Base-by-base conservation (phyloP, 2,329 filamentous ascomycete genomes). In the Huntiella savannae region DNA sequence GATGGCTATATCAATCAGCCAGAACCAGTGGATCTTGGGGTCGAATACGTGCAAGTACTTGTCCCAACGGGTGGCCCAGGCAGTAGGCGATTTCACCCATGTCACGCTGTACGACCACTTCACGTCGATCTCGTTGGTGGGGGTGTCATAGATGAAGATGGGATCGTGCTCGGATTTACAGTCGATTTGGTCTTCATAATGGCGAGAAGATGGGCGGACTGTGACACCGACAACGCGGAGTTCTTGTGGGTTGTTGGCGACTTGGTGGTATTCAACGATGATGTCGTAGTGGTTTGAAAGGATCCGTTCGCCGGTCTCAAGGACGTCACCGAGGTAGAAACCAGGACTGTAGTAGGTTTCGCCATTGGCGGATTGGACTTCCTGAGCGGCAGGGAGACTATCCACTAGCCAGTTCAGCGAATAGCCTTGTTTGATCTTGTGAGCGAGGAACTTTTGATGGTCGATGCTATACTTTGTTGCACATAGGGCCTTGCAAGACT, bases 11-110 rank as follows among this genome's bases (percentile, higher is more conserved):
- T 94, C 94, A 63, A 96, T 82, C 43, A 98, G 76, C 50, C 87
- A 95, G 67, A 96, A 94, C 91, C 91, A 98, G 62, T 98, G 91
- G 55, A 98, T 96, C 68, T 91, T 92, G 45, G 91, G 87, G 60
- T 96, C 87, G 58, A 87, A 92, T 28, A 98, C 88, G 57, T 96
- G 88, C 33, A 98, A 71, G 59, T 96, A 96, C 63, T 94, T 96
- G 69, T 98, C 91, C 91, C 91, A 98, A 53, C 91, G 76, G 10
- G 91, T 98, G 22, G 91, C 91, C 79, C 93, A 98, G 1, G 82
- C 83, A 1, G 87, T 96, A 1, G 71, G 58, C 1, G 86, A 95
- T 53, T 77, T 75, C 48, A 71, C 73, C 91, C 91, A 98, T 62
- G 79, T 82, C 11, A 96, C 84, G 53, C 82, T 85, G 65, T 98